Evolutionary conservation across 78 protist species (phyloP), one percentile per base, ranked within the genome.

Genomic region (Diacronema lutheri): DNA sequence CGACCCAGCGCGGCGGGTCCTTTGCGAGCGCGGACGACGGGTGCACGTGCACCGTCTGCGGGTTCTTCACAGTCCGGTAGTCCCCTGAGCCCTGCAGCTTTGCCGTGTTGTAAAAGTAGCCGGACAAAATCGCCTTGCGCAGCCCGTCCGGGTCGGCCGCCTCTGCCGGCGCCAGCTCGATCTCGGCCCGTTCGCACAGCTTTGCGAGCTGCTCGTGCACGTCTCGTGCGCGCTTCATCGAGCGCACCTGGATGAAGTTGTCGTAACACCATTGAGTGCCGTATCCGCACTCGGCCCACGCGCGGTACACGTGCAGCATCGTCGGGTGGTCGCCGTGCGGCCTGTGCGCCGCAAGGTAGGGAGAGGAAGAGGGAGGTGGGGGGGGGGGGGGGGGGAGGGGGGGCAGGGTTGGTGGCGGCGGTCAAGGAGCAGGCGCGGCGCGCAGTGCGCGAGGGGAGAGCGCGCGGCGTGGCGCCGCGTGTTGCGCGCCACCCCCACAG

Each of bases 241-340:
- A 87, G 66, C 98, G 90, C 50, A 68, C 86, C 68, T 98, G 99
- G 68, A 98, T 86, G 71, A 89, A 97, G 85, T 95, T 95, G 76
- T 97, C 98, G 86, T 83, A 93, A 88, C 98, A 96, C 98, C 98
- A 98, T 73, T 95, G 94, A 14, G 58, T 76, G 16, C 94, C 81
- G 71, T 57, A 95, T 26, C 92, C 88, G 21, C 94, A 66, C 60
- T 93, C 99, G 0, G 60, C 84, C 97, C 98, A 98, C 76, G 94
- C 29, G 44, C 58, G 38, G 89, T 60, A 97, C 19, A 97, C 95
- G 38, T 92, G 88, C 72, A 97, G 81, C 25, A 98, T 89, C 41
- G 94, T 89, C 57, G 96, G 21, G 79, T 98, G 99, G 89, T 97
- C 99, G 64, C 99, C 99, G 13, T 65, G 82, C 20, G 93, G 94